These are phyloP conservation scores for Penicillium sp. DNA, from an alignment of 2,329 filamentous ascomycete species.

Conservation along the genomic window DNA sequence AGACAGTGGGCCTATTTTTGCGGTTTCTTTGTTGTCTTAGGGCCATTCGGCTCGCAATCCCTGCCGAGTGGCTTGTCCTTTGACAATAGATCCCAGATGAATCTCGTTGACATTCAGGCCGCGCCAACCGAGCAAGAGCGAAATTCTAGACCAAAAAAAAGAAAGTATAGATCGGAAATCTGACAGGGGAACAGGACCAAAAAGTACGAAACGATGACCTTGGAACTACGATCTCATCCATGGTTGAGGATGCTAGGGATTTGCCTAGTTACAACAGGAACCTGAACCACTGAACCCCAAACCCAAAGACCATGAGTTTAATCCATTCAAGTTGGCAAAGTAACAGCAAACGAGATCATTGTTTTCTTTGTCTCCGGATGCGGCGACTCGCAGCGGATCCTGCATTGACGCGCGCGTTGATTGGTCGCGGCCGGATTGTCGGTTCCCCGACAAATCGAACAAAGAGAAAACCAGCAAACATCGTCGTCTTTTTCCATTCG, in stretches of 20 bases:
- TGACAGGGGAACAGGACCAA: background rate
- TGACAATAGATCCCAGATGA: conserved; percentile 10
- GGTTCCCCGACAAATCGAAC: conserved; percentile 13
- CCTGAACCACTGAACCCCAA: background rate
- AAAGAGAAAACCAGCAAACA: background rate
- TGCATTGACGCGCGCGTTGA: background rate
- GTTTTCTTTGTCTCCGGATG: conserved; percentile 29
- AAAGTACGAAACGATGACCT: background rate
- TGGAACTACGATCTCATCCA: background rate
- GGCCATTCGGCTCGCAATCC: conserved; percentile 1
- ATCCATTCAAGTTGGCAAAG: background rate
- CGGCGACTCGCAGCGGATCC: conserved; percentile 18
- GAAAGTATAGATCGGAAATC: conserved; percentile 3
- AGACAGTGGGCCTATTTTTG: conserved; percentile 4
- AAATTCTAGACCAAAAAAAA: conserved; percentile 4
- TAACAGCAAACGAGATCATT: conserved; percentile 27
- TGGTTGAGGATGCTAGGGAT: background rate
- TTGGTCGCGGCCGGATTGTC: conserved; percentile 8
- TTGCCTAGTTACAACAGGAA: background rate
- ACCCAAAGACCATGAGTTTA: background rate
- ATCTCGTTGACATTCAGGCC: background rate
- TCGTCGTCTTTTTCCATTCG: background rate
- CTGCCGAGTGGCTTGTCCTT: conserved; percentile 11
- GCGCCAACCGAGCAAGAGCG: conserved; percentile 5
- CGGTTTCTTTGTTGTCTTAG: conserved; percentile 5